Evolutionary conservation across 2,329 filamentous ascomycete genomes (phyloP), one percentile per base, ranked within the genome.

Genomic region (Pseudogymnoascus sp.): DNA sequence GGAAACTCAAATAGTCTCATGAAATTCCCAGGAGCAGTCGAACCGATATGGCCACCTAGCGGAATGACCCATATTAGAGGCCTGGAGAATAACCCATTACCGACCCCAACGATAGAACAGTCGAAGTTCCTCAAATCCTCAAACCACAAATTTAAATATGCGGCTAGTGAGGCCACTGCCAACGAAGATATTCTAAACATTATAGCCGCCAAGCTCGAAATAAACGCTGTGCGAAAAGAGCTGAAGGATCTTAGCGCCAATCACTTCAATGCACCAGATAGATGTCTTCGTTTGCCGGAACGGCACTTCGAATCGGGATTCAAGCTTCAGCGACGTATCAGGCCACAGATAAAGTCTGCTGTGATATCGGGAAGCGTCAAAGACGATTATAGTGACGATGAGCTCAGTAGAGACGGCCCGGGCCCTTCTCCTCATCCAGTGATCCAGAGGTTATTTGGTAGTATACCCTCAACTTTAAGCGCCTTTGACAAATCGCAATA

Each of bases 401-500:
- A 80, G 50, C 65, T 77, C 59, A 67, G 59, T 17, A 63, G 62
- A 64, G 62, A 56, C 62, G 72, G 61, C 67, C 72, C 4, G 29
- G 65, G 17, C 46, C 26, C 38, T 31, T 42, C 26, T 64, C 37
- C 65, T 61, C 87, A 92, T 72, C 80, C 87, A 10, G 83, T 85
- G 17, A 73, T 95, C 56, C 69, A 73, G 11, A 78, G 79, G 1
- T 77, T 91, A 1, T 90, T 87, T 69, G 73, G 78, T 2, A 79
- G 80, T 0, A 80, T 97, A 33, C 76, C 80, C 50, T 80, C 79
- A 1, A 80, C 80, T 0, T 78, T 93, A 11, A 93, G 90, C 4
- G 87, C 93, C 0, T 97, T 93, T 70, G 95, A 99, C 72, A 83
- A 78, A 66, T 89, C 87, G 7, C 82, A 82, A 60, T 96, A 89